Base-by-base conservation (phyloP, 768 basidiomycete genomes). In the Suillus luteus region DNA sequence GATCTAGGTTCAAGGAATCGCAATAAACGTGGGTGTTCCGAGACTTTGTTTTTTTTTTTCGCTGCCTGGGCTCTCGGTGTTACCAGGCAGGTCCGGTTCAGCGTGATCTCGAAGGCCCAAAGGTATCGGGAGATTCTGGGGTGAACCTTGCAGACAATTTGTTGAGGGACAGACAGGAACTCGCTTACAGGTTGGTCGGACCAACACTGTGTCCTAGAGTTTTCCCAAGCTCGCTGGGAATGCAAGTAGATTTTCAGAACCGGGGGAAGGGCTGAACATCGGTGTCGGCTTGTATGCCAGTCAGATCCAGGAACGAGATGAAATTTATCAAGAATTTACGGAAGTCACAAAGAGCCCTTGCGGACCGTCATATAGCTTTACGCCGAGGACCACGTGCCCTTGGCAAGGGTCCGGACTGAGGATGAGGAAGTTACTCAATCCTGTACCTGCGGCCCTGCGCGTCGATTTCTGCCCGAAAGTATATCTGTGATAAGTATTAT, bases 271-370 rank as follows among this genome's bases (percentile, higher is more conserved):
- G 52, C 11, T 54, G 52, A 12, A 19, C 11, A 33, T 33, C 11
- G 52, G 19, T 12, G 31, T 35, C 52, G 52, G 33, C 31, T 48
- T 51, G 27, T 9, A 54, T 54, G 31, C 31, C 10, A n/a, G 52
- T 54, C 52, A 54, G 31, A 54, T 54, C 31, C 31, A 54, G 52
- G 52, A 33, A 54, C 52, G 31, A 54, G 52, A 54, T 54, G 52
- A 11, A 33, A 52, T 52, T 35, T 31, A 33, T 33, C 31, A 48
- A 48, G 22, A 48, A 15, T 49, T 27, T 27, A 54, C 31, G 31
- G 5, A 33, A 33, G 52, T 33, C 33, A 54, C 52, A 33, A 54
- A 12, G 52, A 54, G 11, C 52, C 49, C 15, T 31, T 51, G 15
- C 27, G 27, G 24, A 51, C 49, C 49, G 49, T 31, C 15, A 17